Evolutionary conservation across 208 protist genomes (phyloP).

Genomic region (Porcisia deanei): DNA sequence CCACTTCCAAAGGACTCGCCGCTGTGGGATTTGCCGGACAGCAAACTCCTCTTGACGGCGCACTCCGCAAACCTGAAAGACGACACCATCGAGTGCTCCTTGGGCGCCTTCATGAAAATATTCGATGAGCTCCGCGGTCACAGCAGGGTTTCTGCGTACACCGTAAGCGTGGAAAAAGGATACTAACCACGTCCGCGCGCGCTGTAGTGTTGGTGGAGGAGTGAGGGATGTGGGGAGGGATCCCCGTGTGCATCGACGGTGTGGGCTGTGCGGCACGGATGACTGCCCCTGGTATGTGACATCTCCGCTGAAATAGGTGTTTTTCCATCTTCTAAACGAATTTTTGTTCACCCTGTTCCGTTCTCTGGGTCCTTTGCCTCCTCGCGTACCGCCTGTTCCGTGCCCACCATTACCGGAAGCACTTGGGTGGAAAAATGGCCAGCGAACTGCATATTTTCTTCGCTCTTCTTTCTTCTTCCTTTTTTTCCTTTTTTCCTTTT

Average conservation of each 20-base stretch:
- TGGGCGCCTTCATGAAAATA: not conserved
- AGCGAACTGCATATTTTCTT: not conserved
- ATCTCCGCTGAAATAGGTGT: too few species aligned
- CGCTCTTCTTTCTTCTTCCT: not conserved
- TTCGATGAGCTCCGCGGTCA: constrained; percentile 7
- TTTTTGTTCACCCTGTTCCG: too few species aligned
- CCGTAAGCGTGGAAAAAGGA: constrained; percentile 35
- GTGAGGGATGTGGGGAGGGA: too few species aligned
- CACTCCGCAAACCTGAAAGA: constrained; percentile 2
- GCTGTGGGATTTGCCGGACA: constrained; percentile 62
- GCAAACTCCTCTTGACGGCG: constrained; percentile 33
- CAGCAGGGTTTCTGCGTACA: constrained; percentile 30
- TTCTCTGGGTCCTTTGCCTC: too few species aligned
- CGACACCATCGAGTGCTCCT: not conserved
- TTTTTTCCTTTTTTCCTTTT: constrained; percentile 1
- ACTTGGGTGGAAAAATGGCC: too few species aligned
- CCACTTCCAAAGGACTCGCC: constrained; percentile 65
- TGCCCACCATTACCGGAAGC: too few species aligned
- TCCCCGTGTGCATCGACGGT: not conserved
- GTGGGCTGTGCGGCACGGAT: too few species aligned
- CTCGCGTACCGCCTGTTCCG: too few species aligned
- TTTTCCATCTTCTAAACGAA: too few species aligned
- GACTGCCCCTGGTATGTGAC: not conserved
- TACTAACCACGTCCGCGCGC: constrained; percentile 11
- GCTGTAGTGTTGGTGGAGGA: not conserved